Evolutionary conservation across 345 rosid species (phyloP).

Genomic region (Cardamine occulta): DNA sequence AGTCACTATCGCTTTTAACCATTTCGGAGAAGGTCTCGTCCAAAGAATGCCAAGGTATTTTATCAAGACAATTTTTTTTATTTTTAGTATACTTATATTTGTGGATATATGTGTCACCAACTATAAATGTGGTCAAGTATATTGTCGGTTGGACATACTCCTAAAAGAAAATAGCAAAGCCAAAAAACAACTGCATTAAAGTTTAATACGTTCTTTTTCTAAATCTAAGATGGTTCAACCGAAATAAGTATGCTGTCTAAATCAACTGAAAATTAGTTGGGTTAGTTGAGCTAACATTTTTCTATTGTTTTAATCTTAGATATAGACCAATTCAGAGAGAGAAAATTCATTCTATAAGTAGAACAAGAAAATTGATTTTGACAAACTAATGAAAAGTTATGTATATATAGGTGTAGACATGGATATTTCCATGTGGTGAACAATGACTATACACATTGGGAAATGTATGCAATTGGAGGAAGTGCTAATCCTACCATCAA

Average conservation of each 20-base stretch:
- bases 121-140: constrained; percentile 9
- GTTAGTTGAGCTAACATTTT: constrained; percentile 19
- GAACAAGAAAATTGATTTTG: not conserved
- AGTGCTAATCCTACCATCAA: constrained; percentile 84
- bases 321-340: not conserved
- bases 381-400: constrained; percentile 11
- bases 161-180: not conserved
- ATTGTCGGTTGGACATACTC: constrained; percentile 35
- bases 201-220: not conserved
- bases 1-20: constrained; percentile 83
- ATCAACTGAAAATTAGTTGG: constrained; percentile 17
- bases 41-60: constrained; percentile 82
- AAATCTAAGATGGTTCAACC: constrained; percentile 17
- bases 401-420: constrained; percentile 60
- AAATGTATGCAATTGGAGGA: constrained; percentile 91
- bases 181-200: constrained; percentile 17
- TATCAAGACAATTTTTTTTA: not conserved
- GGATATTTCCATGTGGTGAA: constrained; percentile 94
- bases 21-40: constrained; percentile 87
- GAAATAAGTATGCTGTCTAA: constrained; percentile 15
- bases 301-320: not conserved
- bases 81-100: constrained; percentile 12
- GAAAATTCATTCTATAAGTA: not conserved
- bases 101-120: constrained; percentile 6
- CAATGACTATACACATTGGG: constrained; percentile 92